Evolutionary conservation across 495 filamentous ascomycete genomes (phyloP), one percentile per base, ranked within the genome.

Genomic region (Pyrenopolyporus hunteri): DNA sequence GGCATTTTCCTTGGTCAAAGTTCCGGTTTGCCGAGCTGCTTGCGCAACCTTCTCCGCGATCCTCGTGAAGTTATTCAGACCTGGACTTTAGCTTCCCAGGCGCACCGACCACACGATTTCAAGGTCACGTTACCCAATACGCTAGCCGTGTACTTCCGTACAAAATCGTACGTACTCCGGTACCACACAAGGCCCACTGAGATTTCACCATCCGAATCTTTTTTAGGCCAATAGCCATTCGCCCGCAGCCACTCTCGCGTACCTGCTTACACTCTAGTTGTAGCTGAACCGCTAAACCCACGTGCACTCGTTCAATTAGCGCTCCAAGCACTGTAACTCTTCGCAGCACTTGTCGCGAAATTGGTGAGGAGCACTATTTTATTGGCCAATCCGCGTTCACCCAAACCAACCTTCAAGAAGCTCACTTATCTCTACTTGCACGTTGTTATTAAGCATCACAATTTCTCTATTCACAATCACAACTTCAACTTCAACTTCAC

Each of bases 21-120:
- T 66, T 28, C n/a, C 17, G 45, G 32, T 39, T 47, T 20, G 45
- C 11, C 36, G 19, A 25, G 45, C 45, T 31, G 6, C 37, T 57
- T 60, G 63, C 63, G 63, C 57, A 57, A 51, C 63, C 46, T 14
- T 52, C 50, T 50, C 50, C 62, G 50, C 48, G 31, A 62, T 63
- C 46, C 47, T 66, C 45, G 46, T 76, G 78, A 80, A 73, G 78
- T 69, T 74, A 80, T 80, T 80, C 78, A 57, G 67, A 74, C 55
- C 35, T 46, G 52, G 63, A 62, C 57, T 48, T 55, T 59, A 67
- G 54, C 64, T 63, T 58, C 28, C 37, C 60, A 61, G 59, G 52
- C 59, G 60, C 62, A 65, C 69, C 69, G 69, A 73, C 69, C 64
- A 66, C 56, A 64, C 59, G 66, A 63, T 63, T 68, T 63, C 54